These are phyloP conservation scores for Colletotrichum chlorophyti DNA, from an alignment of 2,329 filamentous ascomycete species.

Conservation along the genomic window DNA sequence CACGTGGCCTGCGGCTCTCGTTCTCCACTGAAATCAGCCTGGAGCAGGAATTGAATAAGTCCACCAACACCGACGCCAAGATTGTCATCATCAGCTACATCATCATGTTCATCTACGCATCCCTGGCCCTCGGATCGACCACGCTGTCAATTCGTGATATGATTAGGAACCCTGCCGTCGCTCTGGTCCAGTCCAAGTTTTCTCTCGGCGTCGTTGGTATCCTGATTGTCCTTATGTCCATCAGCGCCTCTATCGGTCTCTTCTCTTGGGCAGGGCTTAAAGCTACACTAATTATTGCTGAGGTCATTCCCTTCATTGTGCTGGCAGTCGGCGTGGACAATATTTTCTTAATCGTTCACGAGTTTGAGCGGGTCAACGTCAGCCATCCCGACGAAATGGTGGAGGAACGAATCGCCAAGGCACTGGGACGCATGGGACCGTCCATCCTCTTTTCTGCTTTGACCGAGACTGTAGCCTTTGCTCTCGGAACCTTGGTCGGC, in stretches of 20 bases:
- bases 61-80: slow-evolving; percentile 96
- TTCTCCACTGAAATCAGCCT: slow-evolving; percentile 96
- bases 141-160: slow-evolving; percentile 80
- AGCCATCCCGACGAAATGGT: slow-evolving; percentile 90
- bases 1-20: slow-evolving; percentile 83
- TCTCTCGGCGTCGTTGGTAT: slow-evolving; percentile 94
- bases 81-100: slow-evolving; percentile 97
- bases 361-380: slow-evolving; percentile 93
- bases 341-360: slow-evolving; percentile 97
- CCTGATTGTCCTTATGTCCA: slow-evolving; percentile 95
- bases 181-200: slow-evolving; percentile 95
- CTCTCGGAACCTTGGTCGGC: slow-evolving; percentile 89
- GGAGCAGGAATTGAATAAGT: slow-evolving; percentile 96
- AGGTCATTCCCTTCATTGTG: slow-evolving; percentile 97
- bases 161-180: slow-evolving; percentile 80
- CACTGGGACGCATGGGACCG: slow-evolving; percentile 94
- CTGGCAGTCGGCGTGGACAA: slow-evolving; percentile 97
- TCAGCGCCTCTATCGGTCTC: slow-evolving; percentile 90
- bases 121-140: slow-evolving; percentile 87
- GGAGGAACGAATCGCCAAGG: slow-evolving; percentile 83
- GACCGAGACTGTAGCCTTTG: slow-evolving; percentile 93
- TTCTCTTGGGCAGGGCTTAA: slow-evolving; percentile 93
- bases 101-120: slow-evolving; percentile 98
- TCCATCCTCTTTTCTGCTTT: slow-evolving; percentile 95
- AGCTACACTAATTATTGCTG: slow-evolving; percentile 95